phyloP scores from a whole-genome alignment of 2,329 filamentous ascomycete species.

The Talaromyces amestolkiae region DNA sequence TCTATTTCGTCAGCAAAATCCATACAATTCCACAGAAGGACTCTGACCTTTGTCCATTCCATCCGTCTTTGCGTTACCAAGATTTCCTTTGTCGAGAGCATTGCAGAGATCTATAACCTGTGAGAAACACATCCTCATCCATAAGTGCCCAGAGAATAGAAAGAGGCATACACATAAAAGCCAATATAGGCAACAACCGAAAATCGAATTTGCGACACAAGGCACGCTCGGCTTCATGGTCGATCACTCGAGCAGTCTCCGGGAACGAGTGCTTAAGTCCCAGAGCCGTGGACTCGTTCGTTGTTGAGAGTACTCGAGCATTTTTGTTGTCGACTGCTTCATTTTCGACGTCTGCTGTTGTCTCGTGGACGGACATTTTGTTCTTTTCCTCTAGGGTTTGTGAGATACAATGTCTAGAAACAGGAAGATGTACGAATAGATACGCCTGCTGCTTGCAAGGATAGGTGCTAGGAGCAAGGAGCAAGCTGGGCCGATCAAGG shows the following conservation, averaged over 20 bases:
- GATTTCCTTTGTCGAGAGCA: slow-evolving; percentile 51
- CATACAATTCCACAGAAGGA: not conserved
- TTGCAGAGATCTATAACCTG: slow-evolving; percentile 53
- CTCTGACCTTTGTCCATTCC: slow-evolving; percentile 43
- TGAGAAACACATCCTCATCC: not conserved
- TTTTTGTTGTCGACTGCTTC: slow-evolving; percentile 12
- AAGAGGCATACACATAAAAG: slow-evolving; percentile 52
- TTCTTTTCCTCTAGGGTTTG: not conserved
- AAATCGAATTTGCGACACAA: slow-evolving; percentile 55
- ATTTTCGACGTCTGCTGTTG: slow-evolving; percentile 11
- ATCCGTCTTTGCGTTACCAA: slow-evolving; percentile 58
- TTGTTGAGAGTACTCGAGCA: slow-evolving; percentile 1
- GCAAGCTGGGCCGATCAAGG: not conserved
- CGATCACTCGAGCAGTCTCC: slow-evolving; percentile 37
- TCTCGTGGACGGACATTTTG: slow-evolving; percentile 13
- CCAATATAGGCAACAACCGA: slow-evolving; percentile 55
- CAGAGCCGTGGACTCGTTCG: slow-evolving; percentile 2
- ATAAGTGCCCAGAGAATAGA: no score
- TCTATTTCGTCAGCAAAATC: slow-evolving; percentile 26
- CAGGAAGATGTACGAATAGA: not conserved
- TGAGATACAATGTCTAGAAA: not conserved
- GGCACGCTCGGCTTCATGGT: slow-evolving; percentile 47
- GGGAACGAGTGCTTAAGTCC: slow-evolving; percentile 21
- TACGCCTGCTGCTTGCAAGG: not conserved
- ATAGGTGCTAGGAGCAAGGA: not conserved